Evolutionary conservation across 2,329 filamentous ascomycete species (phyloP), one percentile per base, ranked within the genome.

Genomic region (Pestalotiopsis sp.): DNA sequence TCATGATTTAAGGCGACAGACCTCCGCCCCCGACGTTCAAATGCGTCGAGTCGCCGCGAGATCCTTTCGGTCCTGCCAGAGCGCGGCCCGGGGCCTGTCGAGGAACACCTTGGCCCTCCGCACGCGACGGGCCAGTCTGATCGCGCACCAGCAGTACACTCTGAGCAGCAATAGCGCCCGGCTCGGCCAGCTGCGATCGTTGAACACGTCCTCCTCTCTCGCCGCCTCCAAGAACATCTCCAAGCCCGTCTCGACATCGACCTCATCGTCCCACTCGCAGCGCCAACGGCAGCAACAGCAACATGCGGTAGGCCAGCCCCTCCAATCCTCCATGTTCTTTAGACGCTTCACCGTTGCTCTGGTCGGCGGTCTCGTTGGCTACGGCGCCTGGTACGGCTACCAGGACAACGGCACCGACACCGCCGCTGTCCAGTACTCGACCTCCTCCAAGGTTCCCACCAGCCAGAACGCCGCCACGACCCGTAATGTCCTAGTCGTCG

Each of bases 401-500:
- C 88, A 86, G 77, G 84, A 79, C 70, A 74, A 75, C 73, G 75
- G 73, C 71, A 75, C 80, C 69, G 80, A 81, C 69, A 75, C 78
- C 68, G 75, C 75, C 68, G 77, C 77, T 27, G 75, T 82, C 66
- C 59, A 13, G 36, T 82, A 81, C 63, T 81, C 81, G 73, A 83
- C 85, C 73, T 81, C 82, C 12, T 73, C 79, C 67, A 77, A 76
- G 57, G 70, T 75, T 58, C 69, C 76, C 27, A 36, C 31, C 31
- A 72, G 74, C 31, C 78, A 77, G 72, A 81, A 81, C 75, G 82
- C 81, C 27, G 76, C 82, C 38, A 82, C 85, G 11, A 89, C 87
- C 56, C 88, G 81, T 80, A 94, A 86, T 73, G 93, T 97, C 23
- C 86, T 98, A 27, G 90, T 98, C 57, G 93, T 99, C 66, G 94